Percentiles rank a stretch among this genome's conserved stretches.
These are phyloP conservation scores for Erodium moschatum DNA, from an alignment of 441 rosid species.

Conservation along the genomic window DNA sequence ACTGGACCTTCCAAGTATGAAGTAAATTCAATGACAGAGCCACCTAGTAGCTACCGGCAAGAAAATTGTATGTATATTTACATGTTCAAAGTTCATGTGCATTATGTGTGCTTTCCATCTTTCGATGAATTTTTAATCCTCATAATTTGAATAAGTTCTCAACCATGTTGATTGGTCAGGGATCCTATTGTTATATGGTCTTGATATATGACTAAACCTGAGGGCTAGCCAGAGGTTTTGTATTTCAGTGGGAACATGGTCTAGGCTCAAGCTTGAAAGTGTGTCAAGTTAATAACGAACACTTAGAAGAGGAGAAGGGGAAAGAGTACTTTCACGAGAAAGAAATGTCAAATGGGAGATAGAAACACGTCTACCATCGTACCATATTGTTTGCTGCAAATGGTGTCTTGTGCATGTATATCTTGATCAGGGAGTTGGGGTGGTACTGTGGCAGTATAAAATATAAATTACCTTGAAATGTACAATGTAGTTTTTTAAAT, in stretches of 20 bases:
- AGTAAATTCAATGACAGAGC: conserved; percentile 38
- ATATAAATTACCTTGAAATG: no score
- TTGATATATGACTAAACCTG: not conserved
- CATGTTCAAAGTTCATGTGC: not conserved
- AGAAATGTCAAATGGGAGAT: not conserved
- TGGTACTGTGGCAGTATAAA: no score
- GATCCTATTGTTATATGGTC: not conserved
- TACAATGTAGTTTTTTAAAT: no score
- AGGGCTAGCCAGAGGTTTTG: not conserved
- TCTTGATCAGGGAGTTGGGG: no score
- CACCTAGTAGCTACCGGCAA: conserved; percentile 42
- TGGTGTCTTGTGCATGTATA: no score
- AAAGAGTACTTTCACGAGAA: not conserved
- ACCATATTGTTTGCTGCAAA: no score
- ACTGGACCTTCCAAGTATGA: conserved; percentile 40
- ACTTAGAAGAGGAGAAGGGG: not conserved
- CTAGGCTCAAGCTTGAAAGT: not conserved
- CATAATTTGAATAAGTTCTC: not conserved
- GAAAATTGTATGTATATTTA: conserved; percentile 51
- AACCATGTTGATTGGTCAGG: conserved; percentile 1
- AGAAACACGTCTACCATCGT: no score
- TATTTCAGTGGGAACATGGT: not conserved
- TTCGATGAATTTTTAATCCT: not conserved
- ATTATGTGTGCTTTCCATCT: not conserved
- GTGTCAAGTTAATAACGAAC: not conserved